These are phyloP conservation scores for Vitis rotundifolia DNA, from an alignment of 164 flowering plant species.

Conservation along the genomic window DNA sequence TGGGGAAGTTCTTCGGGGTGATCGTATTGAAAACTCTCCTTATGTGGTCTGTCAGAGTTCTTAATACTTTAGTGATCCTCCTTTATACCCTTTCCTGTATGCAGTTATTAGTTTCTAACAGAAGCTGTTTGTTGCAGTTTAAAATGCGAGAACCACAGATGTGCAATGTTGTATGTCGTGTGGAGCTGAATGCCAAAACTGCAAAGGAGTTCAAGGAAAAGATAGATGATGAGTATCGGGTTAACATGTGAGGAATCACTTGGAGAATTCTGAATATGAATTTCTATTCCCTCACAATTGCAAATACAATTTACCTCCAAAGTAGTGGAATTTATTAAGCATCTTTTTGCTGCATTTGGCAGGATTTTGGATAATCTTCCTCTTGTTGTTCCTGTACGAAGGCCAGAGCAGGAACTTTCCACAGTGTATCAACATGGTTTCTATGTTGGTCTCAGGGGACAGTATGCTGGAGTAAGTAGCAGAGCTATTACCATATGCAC, in stretches of 20 bases:
- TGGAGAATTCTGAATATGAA: background rate
- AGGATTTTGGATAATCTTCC: slow-evolving; percentile 99
- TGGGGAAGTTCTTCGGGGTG: slow-evolving; percentile 99
- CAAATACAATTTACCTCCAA: background rate
- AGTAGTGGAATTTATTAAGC: background rate
- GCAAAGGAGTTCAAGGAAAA: slow-evolving; percentile 85
- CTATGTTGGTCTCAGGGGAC: slow-evolving; percentile 79
- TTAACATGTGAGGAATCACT: slow-evolving; percentile 71
- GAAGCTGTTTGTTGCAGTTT: slow-evolving; percentile 54
- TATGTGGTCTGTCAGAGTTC: slow-evolving; percentile 56
- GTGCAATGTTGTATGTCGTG: slow-evolving; percentile 71
- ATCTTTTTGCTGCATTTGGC: slow-evolving; percentile 14
- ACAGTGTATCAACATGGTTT: slow-evolving; percentile 77
- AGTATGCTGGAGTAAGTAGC: slow-evolving; percentile 66
- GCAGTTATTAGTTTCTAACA: slow-evolving; percentile 15
- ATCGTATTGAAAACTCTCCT: slow-evolving; percentile 92
- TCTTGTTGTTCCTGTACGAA: slow-evolving; percentile 67
- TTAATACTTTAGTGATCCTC: background rate
- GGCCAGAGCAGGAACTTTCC: slow-evolving; percentile 60
- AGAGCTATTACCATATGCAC: background rate
- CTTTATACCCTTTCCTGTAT: background rate
- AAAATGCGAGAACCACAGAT: slow-evolving; percentile 82
- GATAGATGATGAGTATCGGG: slow-evolving; percentile 86
- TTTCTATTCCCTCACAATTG: background rate
- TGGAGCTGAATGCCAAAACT: slow-evolving; percentile 61